Conservation (phyloP, 208 protist genomes). For the Histomonas meleagridis region DNA sequence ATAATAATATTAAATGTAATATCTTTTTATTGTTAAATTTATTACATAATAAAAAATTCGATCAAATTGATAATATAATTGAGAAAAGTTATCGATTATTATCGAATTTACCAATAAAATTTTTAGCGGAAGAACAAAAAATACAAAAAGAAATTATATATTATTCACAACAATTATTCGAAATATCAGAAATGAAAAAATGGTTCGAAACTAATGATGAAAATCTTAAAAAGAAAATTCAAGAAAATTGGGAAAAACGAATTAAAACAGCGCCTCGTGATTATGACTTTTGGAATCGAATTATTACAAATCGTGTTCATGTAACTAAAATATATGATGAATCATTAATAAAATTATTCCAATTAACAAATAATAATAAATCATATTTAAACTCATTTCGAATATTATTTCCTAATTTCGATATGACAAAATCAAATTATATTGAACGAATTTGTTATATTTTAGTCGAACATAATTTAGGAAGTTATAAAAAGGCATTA, state of each 20-base stretch:
- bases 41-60: background rate
- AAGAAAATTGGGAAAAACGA: background rate
- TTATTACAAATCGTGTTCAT: background rate
- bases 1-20: background rate
- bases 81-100: background rate
- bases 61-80: background rate
- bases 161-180: background rate
- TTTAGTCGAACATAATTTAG: no score
- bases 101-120: background rate
- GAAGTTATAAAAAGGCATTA: no score
- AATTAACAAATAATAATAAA: no score
- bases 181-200: background rate
- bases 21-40: background rate
- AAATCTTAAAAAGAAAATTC: background rate
- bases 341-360: background rate
- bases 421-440: no score
- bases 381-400: no score
- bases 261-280: conserved; percentile 1
- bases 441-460: no score
- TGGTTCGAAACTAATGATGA: background rate
- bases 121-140: background rate
- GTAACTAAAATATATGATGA: background rate
- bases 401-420: no score
- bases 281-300: background rate
- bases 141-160: conserved; percentile 2